Evolutionary conservation across 306 rosid species (phyloP).

Genomic region (Quercus variabilis): DNA sequence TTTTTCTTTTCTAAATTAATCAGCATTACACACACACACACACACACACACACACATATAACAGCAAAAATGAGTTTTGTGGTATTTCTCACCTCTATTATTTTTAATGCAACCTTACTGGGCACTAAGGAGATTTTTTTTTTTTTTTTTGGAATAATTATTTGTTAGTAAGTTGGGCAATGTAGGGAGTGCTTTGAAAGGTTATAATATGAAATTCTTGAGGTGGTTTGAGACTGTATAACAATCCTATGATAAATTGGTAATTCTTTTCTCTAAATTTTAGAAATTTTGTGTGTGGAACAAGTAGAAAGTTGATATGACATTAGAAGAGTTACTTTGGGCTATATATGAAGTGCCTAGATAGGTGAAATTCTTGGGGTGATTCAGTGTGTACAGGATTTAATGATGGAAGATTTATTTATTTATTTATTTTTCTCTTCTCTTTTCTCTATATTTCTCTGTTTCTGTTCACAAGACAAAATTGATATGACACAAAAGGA

Average conservation of each 20-base stretch:
- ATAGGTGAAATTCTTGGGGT: too few species aligned
- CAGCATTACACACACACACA: neutral
- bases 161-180: neutral
- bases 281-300: neutral
- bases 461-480: too few species aligned
- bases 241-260: neutral
- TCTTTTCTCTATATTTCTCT: too few species aligned
- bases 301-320: neutral
- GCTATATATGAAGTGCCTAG: neutral
- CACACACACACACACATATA: neutral
- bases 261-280: neutral
- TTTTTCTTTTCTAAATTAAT: neutral
- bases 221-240: neutral
- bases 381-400: too few species aligned
- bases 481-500: too few species aligned
- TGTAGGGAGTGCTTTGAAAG: neutral
- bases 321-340: neutral
- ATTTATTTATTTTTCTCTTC: too few species aligned
- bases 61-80: neutral
- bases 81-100: conserved; percentile 1
- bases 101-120: neutral
- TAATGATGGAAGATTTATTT: too few species aligned
- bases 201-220: neutral
- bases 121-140: neutral
- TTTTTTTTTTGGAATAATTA: too few species aligned